A percentile compares a stretch with the other conserved stretches of the same genome.
Conservation (phyloP, 2,329 filamentous ascomycete genomes). For the Daldinia sp. region DNA sequence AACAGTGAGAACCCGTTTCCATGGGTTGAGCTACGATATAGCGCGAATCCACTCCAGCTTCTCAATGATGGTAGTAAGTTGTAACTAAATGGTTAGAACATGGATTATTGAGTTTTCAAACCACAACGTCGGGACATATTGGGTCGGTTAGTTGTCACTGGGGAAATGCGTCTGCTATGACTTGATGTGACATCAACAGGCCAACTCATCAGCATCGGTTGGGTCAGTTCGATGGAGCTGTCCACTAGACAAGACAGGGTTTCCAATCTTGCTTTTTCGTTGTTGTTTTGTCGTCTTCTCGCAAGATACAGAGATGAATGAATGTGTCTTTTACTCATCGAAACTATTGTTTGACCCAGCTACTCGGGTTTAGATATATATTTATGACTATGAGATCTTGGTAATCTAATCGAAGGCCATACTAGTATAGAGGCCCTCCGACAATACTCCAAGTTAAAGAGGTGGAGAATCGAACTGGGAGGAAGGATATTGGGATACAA, state of each 20-base stretch:
- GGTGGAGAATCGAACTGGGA: not conserved
- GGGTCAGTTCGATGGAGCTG: not conserved
- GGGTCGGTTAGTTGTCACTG: slow-evolving; percentile 11
- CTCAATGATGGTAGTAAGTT: not conserved
- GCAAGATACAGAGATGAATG: not conserved
- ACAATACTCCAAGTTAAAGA: not conserved
- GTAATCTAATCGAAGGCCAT: no score
- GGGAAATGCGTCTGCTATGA: not conserved
- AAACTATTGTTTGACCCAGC: not conserved
- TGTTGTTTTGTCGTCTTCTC: no score
- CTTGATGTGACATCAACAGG: slow-evolving; percentile 18
- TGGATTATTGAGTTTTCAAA: not conserved
- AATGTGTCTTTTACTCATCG: not conserved
- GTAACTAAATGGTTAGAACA: slow-evolving; percentile 12
- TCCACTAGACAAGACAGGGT: not conserved
- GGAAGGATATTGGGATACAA: not conserved
- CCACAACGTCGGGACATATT: slow-evolving; percentile 15
- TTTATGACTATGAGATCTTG: not conserved
- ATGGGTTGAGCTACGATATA: slow-evolving; percentile 5
- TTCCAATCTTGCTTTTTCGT: slow-evolving; percentile 14
- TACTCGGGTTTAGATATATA: not conserved
- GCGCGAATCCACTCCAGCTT: not conserved
- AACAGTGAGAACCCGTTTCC: slow-evolving; percentile 23
- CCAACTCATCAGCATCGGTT: not conserved
- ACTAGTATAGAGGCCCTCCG: no score